Percentiles rank a stretch among this genome's conserved stretches.
phyloP scores from a whole-genome alignment of 2,329 filamentous ascomycete species.

The Xylaria hypoxylon region DNA sequence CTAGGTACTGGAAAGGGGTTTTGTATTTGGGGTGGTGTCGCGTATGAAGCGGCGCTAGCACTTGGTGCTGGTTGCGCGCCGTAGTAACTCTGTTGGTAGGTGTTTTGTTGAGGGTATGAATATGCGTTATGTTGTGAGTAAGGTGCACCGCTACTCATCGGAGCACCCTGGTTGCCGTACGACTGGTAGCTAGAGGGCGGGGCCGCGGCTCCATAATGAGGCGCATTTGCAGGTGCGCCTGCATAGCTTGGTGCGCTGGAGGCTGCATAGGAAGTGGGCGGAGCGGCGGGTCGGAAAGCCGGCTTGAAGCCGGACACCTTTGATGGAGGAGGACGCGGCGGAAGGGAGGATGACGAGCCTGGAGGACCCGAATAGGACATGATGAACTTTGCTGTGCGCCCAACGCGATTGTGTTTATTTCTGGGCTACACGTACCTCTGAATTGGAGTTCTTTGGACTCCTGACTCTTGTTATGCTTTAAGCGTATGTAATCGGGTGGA shows the following conservation, averaged over 20 bases:
- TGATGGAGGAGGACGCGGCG: slow-evolving; percentile 79
- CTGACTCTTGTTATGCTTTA: slow-evolving; percentile 5
- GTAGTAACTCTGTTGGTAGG: slow-evolving; percentile 53
- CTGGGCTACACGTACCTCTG: slow-evolving; percentile 62
- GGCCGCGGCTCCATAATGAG: slow-evolving; percentile 58
- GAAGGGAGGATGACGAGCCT: slow-evolving; percentile 76
- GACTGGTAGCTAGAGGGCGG: slow-evolving; percentile 52
- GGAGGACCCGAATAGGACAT: slow-evolving; percentile 91
- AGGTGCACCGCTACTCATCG: slow-evolving; percentile 40
- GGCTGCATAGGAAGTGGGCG: slow-evolving; percentile 51
- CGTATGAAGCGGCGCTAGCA: slow-evolving; percentile 57
- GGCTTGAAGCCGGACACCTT: slow-evolving; percentile 61
- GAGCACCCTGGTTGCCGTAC: slow-evolving; percentile 51
- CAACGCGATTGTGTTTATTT: slow-evolving; percentile 49
- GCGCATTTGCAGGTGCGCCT: slow-evolving; percentile 54
- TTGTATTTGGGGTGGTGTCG: slow-evolving; percentile 74
- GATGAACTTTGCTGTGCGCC: slow-evolving; percentile 67
- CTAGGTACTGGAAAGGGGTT: slow-evolving; percentile 83
- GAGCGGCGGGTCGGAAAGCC: slow-evolving; percentile 57
- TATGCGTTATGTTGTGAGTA: slow-evolving; percentile 43
- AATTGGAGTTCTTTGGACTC: slow-evolving; percentile 26
- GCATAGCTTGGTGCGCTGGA: slow-evolving; percentile 52
- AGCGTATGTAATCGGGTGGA: neutral
- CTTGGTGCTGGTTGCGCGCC: slow-evolving; percentile 44
- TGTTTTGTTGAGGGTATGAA: slow-evolving; percentile 48